Conservation (phyloP, 1,284 basidiomycete species). For the Uromyces viciae-fabae region DNA sequence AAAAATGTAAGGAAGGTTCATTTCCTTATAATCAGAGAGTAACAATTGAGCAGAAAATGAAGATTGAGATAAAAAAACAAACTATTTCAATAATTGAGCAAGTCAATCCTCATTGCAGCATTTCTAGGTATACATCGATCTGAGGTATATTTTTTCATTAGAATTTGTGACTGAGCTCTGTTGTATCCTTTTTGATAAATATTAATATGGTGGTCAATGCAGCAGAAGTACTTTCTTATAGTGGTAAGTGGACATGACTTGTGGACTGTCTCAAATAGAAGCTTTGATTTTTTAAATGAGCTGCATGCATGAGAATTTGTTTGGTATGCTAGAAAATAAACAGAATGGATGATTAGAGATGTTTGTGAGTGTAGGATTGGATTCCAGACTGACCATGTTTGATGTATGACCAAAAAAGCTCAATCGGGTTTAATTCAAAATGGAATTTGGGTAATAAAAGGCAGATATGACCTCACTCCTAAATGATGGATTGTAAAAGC, state of each 20-base stretch:
- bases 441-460: not conserved
- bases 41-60: too few species aligned
- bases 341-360: too few species aligned
- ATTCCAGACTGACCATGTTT: not conserved
- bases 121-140: not conserved
- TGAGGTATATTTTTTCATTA: not conserved
- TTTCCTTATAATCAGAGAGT: too few species aligned
- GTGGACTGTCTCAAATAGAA: not conserved
- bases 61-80: too few species aligned
- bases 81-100: too few species aligned
- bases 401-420: not conserved
- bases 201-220: conserved; percentile 1
- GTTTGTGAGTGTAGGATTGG: too few species aligned
- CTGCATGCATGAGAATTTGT: not conserved
- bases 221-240: conserved; percentile 7
- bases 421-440: not conserved
- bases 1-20: too few species aligned
- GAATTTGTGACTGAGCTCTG: not conserved
- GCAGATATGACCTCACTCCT: not conserved
- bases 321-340: not conserved
- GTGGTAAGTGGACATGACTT: not conserved
- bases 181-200: not conserved
- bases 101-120: too few species aligned
- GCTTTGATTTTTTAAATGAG: conserved; percentile 6
- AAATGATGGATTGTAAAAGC: not conserved